phyloP scores from a whole-genome alignment of 495 filamentous ascomycete genomes.

The Platismatia glauca region DNA sequence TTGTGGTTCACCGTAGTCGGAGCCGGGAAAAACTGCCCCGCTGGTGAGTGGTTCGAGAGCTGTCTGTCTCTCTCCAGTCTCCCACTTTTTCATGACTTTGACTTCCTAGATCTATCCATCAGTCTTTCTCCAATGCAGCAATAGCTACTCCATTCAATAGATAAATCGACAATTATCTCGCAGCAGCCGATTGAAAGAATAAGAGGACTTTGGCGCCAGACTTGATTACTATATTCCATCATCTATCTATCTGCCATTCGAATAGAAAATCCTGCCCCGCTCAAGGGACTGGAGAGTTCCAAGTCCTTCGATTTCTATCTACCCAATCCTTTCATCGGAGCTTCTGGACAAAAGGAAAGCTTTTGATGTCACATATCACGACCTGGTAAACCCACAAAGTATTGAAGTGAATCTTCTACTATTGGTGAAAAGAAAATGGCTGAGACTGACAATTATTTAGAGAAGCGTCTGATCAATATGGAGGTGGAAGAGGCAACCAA shows the following conservation, averaged over 20 bases:
- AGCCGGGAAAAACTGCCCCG: slow-evolving; percentile 12
- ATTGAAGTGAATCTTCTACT: background rate
- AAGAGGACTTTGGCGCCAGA: background rate
- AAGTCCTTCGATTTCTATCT: background rate
- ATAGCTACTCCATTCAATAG: background rate
- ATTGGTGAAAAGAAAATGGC: background rate
- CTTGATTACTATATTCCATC: background rate
- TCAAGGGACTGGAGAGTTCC: background rate
- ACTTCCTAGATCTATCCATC: background rate
- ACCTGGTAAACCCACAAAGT: background rate
- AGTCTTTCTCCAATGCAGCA: background rate
- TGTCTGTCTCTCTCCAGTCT: too few species aligned
- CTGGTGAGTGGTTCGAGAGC: too few species aligned
- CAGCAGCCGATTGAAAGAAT: background rate
- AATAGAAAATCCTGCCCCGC: background rate
- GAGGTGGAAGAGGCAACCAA: slow-evolving; percentile 1
- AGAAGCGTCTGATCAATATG: background rate
- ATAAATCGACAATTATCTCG: background rate
- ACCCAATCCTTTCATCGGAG: background rate
- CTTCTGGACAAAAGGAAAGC: background rate
- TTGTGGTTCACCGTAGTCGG: slow-evolving; percentile 4
- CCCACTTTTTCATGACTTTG: slow-evolving; percentile 4
- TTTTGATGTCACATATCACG: background rate
- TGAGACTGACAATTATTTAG: background rate
- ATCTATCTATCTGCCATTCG: background rate